Evolutionary conservation across 108 stramenopile species (phyloP), one percentile per base, ranked within the genome.

Genomic region (Discostella stelligeroides): DNA sequence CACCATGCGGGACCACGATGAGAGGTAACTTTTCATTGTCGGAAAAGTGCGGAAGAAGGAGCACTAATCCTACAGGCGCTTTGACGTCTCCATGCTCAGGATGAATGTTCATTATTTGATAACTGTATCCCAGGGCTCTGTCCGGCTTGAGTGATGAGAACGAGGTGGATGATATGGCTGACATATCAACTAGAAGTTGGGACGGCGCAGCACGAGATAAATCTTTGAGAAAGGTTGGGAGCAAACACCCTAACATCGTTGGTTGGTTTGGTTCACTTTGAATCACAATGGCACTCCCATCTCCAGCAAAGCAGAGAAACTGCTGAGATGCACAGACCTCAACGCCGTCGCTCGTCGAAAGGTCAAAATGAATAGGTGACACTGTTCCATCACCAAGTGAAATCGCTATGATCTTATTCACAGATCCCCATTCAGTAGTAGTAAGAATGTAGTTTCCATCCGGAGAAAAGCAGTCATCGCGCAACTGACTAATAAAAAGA

Each of bases 1-100:
- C 91, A 38, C 91, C 91, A 46, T 92, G 91, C 0, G 91, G 91
- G 10, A 92, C 82, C 8, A 89, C 86, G 40, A 92, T 88, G 30
- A 92, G 60, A 4, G 88, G 88, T n/a, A 79, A 60, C 49, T 88
- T 88, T 60, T 46, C 75, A 11, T 59, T 50, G n/a, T 23, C 70
- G 11, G 42, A 20, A 47, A 81, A 59, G 12, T 67, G 50, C 5
- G 91, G 91, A 10, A 87, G 66, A 0, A 88, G 56, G 11, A 92
- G 60, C 14, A 92, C 70, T 0, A 71, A 63, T 60, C 89, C 84
- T 12, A 90, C 68, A 24, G 84, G 82, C 17, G 69, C 62, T 21
- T 63, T 59, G 10, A 66, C 66, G 29, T 74, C 65, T 17, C 82
- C 85, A 49, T 88, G 79, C 23, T 56, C 68, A 0, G 85, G 79